Evolutionary conservation across 306 rosid species (phyloP).

Genomic region (Casuarina equisetifolia): DNA sequence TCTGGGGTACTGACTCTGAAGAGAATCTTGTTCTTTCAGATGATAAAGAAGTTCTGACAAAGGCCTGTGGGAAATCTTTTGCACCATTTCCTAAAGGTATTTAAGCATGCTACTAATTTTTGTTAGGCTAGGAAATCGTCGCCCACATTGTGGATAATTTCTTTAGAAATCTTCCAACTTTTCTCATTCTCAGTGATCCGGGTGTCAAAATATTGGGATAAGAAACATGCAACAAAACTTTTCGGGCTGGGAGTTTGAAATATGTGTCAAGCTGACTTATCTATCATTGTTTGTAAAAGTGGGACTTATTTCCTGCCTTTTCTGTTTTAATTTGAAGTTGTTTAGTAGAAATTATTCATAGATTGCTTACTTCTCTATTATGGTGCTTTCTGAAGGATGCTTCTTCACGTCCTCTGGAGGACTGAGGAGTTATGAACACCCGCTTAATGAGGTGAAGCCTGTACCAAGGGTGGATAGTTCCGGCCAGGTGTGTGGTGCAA

Average conservation of each 20-base stretch:
- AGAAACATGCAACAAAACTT: background rate
- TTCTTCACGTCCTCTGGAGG: conserved; percentile 88
- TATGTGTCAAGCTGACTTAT: background rate
- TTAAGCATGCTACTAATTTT: background rate
- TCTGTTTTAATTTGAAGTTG: background rate
- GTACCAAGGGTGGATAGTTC: conserved; percentile 96
- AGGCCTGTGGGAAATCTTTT: conserved; percentile 88
- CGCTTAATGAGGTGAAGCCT: conserved; percentile 83
- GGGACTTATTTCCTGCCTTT: background rate
- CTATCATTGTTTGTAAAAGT: background rate
- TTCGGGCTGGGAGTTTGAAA: background rate
- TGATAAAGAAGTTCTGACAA: conserved; percentile 55
- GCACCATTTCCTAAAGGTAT: conserved; percentile 98
- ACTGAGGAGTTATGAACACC: conserved; percentile 92
- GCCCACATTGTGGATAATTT: background rate
- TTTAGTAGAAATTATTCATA: too few species aligned
- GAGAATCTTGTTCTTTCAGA: conserved; percentile 82
- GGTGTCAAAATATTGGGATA: background rate
- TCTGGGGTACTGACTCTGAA: conserved; percentile 95
- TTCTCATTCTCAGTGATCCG: background rate
- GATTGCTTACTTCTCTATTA: conserved; percentile 25
- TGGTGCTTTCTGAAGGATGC: conserved; percentile 52
- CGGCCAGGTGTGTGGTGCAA: conserved; percentile 81
- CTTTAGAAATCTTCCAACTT: background rate
- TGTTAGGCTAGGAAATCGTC: background rate